Percentiles rank a stretch among this genome's conserved stretches.
These are phyloP conservation scores for Saururus chinensis DNA, from an alignment of 164 flowering plant genomes.

Conservation along the genomic window DNA sequence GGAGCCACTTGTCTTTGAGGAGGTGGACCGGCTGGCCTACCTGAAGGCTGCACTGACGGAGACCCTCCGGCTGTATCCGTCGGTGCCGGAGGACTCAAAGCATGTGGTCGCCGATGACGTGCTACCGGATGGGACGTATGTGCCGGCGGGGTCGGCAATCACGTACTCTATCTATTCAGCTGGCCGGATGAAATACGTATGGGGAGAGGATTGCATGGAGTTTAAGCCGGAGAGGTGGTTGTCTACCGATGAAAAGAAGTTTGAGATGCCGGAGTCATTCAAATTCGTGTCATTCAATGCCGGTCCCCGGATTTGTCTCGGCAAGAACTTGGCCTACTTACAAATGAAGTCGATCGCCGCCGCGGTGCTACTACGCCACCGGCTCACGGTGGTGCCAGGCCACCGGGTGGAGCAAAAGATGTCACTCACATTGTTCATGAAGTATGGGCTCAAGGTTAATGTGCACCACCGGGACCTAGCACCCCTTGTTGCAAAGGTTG, in stretches of 20 bases:
- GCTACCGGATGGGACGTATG: conserved; percentile 58
- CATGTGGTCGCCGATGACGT: conserved; percentile 53
- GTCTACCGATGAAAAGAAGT: neutral
- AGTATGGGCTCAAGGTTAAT: conserved; percentile 58
- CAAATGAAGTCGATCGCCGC: conserved; percentile 88
- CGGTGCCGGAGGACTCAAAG: conserved; percentile 79
- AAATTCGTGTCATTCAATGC: conserved; percentile 22
- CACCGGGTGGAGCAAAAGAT: conserved; percentile 84
- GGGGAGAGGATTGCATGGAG: conserved; percentile 70
- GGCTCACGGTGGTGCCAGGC: conserved; percentile 52
- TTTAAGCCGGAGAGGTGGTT: conserved; percentile 7
- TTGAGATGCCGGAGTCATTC: neutral
- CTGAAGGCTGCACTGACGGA: conserved; percentile 74
- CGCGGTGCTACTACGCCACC: conserved; percentile 64
- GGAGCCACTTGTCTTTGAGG: conserved; percentile 59
- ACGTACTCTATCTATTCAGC: conserved; percentile 70
- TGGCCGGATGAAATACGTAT: conserved; percentile 64
- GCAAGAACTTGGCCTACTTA: conserved; percentile 83
- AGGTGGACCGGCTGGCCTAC: conserved; percentile 55
- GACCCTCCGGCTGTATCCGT: conserved; percentile 71
- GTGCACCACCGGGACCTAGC: conserved; percentile 34
- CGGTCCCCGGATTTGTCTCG: conserved; percentile 81
- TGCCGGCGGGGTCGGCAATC: conserved; percentile 64
- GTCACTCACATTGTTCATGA: conserved; percentile 83
- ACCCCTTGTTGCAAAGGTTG: neutral